Percentiles rank a stretch among this genome's conserved stretches.
phyloP scores from a whole-genome alignment of 75 land plant genomes.

The Picea sitchensis region DNA sequence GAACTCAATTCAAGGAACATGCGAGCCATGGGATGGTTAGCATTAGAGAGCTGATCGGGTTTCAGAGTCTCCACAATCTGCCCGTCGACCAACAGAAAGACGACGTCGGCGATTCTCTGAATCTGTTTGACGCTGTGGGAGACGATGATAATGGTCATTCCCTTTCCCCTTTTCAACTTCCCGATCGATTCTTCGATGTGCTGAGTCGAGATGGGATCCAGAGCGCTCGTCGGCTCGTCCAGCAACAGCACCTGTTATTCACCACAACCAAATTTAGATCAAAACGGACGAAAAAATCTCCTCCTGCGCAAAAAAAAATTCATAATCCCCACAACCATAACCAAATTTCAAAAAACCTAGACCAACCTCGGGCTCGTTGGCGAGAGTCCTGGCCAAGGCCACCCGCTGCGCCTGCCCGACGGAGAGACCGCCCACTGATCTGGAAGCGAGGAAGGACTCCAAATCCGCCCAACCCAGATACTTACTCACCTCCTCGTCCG shows the following conservation, averaged over 20 bases:
- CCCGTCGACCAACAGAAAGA: slow-evolving; percentile 74
- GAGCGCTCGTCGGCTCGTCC: slow-evolving; percentile 93
- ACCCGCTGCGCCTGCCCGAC: slow-evolving; percentile 96
- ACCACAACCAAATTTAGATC: too few species aligned
- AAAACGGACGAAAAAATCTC: too few species aligned
- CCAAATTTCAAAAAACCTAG: too few species aligned
- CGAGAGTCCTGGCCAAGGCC: slow-evolving; percentile 91
- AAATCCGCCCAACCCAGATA: slow-evolving; percentile 65
- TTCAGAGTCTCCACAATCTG: slow-evolving; percentile 75
- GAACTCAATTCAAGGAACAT: slow-evolving; percentile 68
- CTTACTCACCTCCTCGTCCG: slow-evolving; percentile 49
- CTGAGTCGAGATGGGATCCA: slow-evolving; percentile 90
- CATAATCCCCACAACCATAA: too few species aligned
- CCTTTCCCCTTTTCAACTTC: slow-evolving; percentile 46
- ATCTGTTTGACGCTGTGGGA: slow-evolving; percentile 95
- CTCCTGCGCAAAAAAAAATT: too few species aligned
- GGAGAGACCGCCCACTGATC: slow-evolving; percentile 51
- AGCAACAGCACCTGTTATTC: slow-evolving; percentile 60
- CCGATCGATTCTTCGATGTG: slow-evolving; percentile 80
- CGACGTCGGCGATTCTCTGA: slow-evolving; percentile 72
- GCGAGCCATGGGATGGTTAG: slow-evolving; percentile 80
- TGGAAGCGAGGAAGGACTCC: slow-evolving; percentile 53
- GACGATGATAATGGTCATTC: slow-evolving; percentile 75
- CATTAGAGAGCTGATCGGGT: slow-evolving; percentile 56
- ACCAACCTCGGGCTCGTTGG: slow-evolving; percentile 83